Percentiles rank a stretch among this genome's conserved stretches.
Evolutionary conservation across 371 early-diverging fungal genomes (phyloP).

Genomic region (Mortierella sp.): DNA sequence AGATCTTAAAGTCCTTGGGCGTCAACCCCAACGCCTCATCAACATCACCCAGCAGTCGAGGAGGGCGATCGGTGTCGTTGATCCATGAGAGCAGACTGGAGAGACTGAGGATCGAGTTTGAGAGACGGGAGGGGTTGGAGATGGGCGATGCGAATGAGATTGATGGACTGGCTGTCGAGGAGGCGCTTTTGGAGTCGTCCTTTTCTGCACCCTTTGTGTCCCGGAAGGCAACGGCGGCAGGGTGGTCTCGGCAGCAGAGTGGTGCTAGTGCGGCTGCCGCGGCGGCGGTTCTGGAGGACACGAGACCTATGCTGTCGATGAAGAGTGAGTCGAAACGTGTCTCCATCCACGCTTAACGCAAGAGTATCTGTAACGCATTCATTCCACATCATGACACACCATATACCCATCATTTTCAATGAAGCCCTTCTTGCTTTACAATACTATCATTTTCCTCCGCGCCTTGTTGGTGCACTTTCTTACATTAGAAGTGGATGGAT

Average conservation of each 20-base stretch:
- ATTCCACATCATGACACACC: too few species aligned
- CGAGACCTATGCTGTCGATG: neutral
- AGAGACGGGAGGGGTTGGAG: conserved; percentile 40
- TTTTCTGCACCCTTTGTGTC: conserved; percentile 40
- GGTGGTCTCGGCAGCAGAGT: conserved; percentile 19
- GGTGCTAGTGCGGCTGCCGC: neutral
- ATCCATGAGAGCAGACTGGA: conserved; percentile 31
- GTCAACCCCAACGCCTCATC: conserved; percentile 29
- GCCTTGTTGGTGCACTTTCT: too few species aligned
- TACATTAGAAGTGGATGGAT: too few species aligned
- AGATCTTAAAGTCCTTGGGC: conserved; percentile 33
- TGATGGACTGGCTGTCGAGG: conserved; percentile 42
- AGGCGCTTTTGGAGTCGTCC: conserved; percentile 24
- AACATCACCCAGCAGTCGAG: neutral
- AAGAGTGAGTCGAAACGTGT: neutral
- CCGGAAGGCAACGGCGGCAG: neutral
- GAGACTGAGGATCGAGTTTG: conserved; percentile 41
- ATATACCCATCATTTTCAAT: neutral
- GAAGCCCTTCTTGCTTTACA: too few species aligned
- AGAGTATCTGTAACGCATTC: neutral
- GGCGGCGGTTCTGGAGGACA: neutral
- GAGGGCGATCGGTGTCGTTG: neutral
- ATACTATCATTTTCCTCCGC: too few species aligned
- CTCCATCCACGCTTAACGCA: neutral
- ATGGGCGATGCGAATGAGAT: conserved; percentile 52